Conservation (phyloP, 2,329 filamentous ascomycete species). For the Emericellopsis atlantica region DNA sequence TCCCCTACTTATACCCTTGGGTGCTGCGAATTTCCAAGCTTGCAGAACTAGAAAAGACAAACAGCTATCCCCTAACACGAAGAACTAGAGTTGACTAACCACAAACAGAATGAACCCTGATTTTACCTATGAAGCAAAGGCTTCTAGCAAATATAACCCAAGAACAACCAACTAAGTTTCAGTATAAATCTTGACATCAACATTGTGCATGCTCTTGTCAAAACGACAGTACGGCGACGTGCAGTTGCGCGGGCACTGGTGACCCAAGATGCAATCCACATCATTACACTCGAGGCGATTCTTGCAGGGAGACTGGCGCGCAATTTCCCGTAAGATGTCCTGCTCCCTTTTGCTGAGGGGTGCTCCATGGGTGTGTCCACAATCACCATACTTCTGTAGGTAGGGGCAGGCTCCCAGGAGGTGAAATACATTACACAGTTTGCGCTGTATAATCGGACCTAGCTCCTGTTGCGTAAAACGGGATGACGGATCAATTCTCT, state of each 20-base stretch:
- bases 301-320: slow-evolving; percentile 14
- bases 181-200: no score
- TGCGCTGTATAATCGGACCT: slow-evolving; percentile 12
- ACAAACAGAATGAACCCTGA: no score
- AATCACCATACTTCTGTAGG: slow-evolving; percentile 4
- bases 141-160: no score
- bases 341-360: slow-evolving; percentile 9
- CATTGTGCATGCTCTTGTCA: slow-evolving; percentile 6
- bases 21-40: no score
- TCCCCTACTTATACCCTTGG: no score
- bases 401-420: slow-evolving; percentile 11
- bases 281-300: slow-evolving; percentile 12
- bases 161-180: no score
- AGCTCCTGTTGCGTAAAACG: slow-evolving; percentile 4
- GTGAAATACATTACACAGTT: slow-evolving; percentile 19
- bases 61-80: no score
- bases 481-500: slow-evolving; percentile 14
- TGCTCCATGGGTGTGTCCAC: slow-evolving; percentile 13
- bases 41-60: no score
- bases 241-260: slow-evolving; percentile 8
- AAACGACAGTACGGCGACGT: slow-evolving; percentile 3
- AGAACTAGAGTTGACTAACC: no score
- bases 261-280: slow-evolving; percentile 8
- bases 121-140: no score
- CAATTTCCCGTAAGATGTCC: slow-evolving; percentile 15